Percentiles rank a stretch among this genome's conserved stretches.
These are phyloP conservation scores for Rosa lucieae DNA, from an alignment of 306 rosid genomes.

Conservation along the genomic window DNA sequence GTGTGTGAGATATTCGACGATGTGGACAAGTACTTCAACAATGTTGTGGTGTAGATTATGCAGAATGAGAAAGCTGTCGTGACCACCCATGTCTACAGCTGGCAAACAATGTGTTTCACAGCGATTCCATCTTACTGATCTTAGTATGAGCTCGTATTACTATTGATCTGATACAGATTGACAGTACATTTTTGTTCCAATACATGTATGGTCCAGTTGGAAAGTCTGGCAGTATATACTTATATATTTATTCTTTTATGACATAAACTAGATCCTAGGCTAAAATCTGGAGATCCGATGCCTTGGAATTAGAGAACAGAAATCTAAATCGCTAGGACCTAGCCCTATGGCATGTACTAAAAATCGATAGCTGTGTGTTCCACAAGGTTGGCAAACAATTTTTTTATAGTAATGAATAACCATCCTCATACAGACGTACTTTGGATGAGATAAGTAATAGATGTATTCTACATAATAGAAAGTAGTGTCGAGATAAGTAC, in stretches of 20 bases:
- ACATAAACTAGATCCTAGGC: neutral
- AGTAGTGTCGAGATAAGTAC: neutral
- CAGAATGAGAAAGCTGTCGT: neutral
- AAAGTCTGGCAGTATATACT: neutral
- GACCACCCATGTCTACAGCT: constrained; percentile 14
- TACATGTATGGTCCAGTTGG: neutral
- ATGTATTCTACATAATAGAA: neutral
- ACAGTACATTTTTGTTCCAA: neutral
- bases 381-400: too few species aligned
- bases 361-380: neutral
- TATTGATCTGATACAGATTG: neutral
- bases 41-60: constrained; percentile 9
- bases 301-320: neutral
- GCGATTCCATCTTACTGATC: neutral
- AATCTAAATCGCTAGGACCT: neutral
- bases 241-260: too few species aligned
- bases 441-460: too few species aligned
- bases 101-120: neutral
- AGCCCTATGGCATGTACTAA: too few species aligned
- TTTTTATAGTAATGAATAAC: too few species aligned
- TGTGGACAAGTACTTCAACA: constrained; percentile 3
- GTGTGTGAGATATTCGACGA: neutral
- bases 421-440: too few species aligned
- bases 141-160: neutral
- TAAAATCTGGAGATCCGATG: neutral